A percentile compares a stretch with the other conserved stretches of the same genome.
phyloP scores from a whole-genome alignment of 139 green algal species.

The Bryopsis sp. region DNA sequence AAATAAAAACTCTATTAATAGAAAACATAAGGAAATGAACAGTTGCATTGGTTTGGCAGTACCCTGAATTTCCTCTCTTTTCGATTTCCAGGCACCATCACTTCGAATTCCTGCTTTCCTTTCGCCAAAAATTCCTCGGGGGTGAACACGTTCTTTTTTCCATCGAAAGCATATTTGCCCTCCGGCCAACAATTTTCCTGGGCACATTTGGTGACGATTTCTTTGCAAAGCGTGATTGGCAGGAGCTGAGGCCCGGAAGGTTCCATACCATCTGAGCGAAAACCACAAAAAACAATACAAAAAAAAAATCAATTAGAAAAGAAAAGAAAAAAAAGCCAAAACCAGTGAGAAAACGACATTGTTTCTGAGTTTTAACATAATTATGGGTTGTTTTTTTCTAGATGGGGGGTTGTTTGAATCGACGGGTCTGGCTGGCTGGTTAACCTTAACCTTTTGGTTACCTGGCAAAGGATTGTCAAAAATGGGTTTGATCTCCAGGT shows the following conservation, averaged over 20 bases:
- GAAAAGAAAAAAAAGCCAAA: not conserved
- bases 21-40: too few species aligned
- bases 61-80: not conserved
- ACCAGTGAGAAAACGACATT: too few species aligned
- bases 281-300: too few species aligned
- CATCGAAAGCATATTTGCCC: not conserved
- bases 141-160: constrained; percentile 2
- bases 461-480: too few species aligned
- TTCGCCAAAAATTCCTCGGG: not conserved
- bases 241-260: not conserved
- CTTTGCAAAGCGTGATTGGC: not conserved
- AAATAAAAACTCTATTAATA: too few species aligned
- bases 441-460: too few species aligned
- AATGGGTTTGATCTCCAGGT: constrained; percentile 5
- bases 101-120: not conserved
- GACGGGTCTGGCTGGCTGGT: not conserved
- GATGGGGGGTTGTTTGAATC: not conserved
- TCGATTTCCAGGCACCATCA: too few species aligned
- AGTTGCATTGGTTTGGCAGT: too few species aligned
- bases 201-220: not conserved
- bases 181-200: not conserved
- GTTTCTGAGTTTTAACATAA: too few species aligned
- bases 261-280: not conserved
- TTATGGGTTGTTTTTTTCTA: too few species aligned
- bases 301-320: constrained; percentile 10